These are phyloP conservation scores for Pythium oligandrum DNA, from an alignment of 352 stramenopile species.

Conservation along the genomic window DNA sequence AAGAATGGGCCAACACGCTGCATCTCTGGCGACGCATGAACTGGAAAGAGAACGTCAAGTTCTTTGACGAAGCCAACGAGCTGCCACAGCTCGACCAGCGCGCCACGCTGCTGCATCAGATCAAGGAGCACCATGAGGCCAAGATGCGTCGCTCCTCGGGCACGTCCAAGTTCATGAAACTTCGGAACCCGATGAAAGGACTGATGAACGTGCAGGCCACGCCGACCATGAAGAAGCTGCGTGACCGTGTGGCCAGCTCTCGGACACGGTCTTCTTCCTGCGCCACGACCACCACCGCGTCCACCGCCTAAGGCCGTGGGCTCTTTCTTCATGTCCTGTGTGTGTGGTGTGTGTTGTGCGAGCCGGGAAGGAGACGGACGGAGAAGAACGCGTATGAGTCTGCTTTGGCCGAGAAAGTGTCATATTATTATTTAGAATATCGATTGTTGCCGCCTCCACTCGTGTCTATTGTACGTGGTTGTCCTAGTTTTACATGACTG, in stretches of 20 bases:
- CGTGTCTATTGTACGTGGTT: background rate
- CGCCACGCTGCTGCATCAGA: conserved; percentile 42
- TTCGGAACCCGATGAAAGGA: conserved; percentile 50
- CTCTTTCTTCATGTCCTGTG: too few species aligned
- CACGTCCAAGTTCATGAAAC: conserved; percentile 28
- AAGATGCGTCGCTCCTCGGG: conserved; percentile 30
- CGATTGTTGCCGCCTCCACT: background rate
- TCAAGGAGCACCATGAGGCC: conserved; percentile 53
- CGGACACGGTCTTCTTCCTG: conserved; percentile 14
- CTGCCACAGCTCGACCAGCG: conserved; percentile 57
- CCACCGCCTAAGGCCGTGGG: background rate
- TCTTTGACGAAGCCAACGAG: conserved; percentile 57
- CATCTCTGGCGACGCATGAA: conserved; percentile 84
- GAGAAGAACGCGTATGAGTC: background rate
- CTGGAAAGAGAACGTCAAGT: conserved; percentile 86
- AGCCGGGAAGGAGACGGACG: background rate
- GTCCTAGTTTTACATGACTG: background rate
- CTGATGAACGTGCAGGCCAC: conserved; percentile 58
- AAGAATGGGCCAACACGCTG: conserved; percentile 81
- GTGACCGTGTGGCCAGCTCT: conserved; percentile 23
- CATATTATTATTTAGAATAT: conserved; percentile 11
- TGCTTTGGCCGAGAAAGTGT: background rate
- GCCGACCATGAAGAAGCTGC: conserved; percentile 66
- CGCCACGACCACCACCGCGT: conserved; percentile 28
- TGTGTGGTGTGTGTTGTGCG: too few species aligned